phyloP scores from a whole-genome alignment of 2,329 filamentous ascomycete species.

The Kalaharituber pfeilii region DNA sequence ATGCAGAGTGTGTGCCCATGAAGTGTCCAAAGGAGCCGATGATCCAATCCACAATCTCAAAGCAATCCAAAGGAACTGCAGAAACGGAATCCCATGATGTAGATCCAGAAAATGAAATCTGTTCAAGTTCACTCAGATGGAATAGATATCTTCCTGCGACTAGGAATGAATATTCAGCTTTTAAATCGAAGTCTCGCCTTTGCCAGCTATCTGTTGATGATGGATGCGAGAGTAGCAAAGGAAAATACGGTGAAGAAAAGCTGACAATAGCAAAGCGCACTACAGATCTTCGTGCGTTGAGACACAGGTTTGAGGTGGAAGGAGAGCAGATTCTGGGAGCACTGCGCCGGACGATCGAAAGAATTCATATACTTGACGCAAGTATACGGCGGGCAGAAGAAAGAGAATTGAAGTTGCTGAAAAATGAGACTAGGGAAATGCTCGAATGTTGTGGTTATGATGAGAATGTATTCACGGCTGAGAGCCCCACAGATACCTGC shows the following conservation, averaged over 20 bases:
- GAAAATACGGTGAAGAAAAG: neutral
- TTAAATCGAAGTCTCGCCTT: too few species aligned
- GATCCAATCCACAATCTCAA: too few species aligned
- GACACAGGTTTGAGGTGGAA: neutral
- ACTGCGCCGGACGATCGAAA: neutral
- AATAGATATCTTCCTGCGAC: too few species aligned
- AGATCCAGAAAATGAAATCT: too few species aligned
- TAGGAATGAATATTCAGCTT: too few species aligned
- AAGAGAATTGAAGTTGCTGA: neutral
- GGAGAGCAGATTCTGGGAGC: neutral
- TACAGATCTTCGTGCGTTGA: neutral
- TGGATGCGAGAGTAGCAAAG: too few species aligned
- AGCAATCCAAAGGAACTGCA: too few species aligned
- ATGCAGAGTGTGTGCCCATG: too few species aligned
- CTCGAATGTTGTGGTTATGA: neutral
- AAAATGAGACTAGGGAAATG: neutral
- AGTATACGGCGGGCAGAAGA: neutral
- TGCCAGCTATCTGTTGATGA: too few species aligned
- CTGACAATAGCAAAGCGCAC: neutral
- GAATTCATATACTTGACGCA: neutral
- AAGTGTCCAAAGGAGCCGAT: too few species aligned
- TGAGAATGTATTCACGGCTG: neutral
- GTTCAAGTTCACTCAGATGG: too few species aligned
- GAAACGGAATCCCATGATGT: too few species aligned
- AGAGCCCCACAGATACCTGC: neutral